These are phyloP conservation scores for Spathaspora passalidarum DNA, from an alignment of 805 yeast genomes.

Conservation along the genomic window DNA sequence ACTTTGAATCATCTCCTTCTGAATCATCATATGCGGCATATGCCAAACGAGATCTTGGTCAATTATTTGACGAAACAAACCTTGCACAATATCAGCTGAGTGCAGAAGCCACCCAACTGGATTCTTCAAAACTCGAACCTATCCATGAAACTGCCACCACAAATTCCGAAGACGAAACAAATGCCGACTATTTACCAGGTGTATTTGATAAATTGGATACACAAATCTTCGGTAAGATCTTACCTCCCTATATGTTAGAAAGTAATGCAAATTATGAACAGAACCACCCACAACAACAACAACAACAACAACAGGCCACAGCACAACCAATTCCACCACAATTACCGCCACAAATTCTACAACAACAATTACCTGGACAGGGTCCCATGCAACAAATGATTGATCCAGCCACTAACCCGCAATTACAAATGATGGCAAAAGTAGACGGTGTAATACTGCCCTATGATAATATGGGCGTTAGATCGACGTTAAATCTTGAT, in stretches of 20 bases:
- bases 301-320: conserved; percentile 1
- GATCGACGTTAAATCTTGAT: conserved; percentile 9
- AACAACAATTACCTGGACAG: conserved; percentile 1
- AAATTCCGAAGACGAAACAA: conserved; percentile 5
- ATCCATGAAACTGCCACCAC: conserved; percentile 3
- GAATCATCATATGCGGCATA: not conserved
- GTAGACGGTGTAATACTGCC: not conserved
- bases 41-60: conserved; percentile 2
- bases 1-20: conserved; percentile 9
- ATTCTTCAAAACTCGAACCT: not conserved
- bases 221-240: conserved; percentile 76
- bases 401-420: conserved; percentile 16
- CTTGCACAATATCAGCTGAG: conserved; percentile 10
- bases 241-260: conserved; percentile 80
- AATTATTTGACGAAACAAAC: conserved; percentile 8
- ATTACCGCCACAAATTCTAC: not conserved
- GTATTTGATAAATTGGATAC: conserved; percentile 82
- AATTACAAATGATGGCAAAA: conserved; percentile 9
- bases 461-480: not conserved
- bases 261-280: conserved; percentile 12
- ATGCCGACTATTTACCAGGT: conserved; percentile 60
- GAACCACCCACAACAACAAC: not conserved
- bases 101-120: conserved; percentile 1
- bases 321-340: not conserved
- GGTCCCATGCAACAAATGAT: conserved; percentile 9